Conservation (phyloP, 148 eudicot species). For the Cornus suecica region DNA sequence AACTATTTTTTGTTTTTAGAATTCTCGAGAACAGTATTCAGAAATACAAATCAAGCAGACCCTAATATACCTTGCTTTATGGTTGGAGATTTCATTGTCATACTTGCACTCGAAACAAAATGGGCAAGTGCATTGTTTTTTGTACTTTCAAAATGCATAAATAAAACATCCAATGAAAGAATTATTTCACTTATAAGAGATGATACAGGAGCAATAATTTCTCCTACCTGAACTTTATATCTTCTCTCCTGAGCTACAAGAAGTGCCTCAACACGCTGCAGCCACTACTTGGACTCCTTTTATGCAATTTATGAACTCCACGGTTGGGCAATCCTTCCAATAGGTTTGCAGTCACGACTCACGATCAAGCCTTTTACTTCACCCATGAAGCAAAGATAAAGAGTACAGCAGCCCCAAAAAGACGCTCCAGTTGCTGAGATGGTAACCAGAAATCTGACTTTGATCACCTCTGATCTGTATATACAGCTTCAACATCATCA, state of each 20-base stretch:
- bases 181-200: background rate
- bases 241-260: background rate
- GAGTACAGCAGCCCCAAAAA: background rate
- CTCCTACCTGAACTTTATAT: background rate
- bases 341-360: background rate
- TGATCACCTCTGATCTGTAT: conserved; percentile 72
- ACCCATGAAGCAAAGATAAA: background rate
- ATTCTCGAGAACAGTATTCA: no score
- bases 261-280: no score
- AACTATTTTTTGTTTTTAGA: no score
- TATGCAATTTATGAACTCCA: no score
- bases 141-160: no score
- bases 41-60: no score
- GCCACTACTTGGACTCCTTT: no score
- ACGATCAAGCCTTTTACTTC: background rate
- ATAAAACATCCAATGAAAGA: background rate
- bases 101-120: background rate
- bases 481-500: conserved; percentile 95
- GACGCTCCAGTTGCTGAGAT: background rate
- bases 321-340: background rate
- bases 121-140: background rate
- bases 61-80: no score
- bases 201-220: background rate
- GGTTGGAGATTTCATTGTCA: no score
- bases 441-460: background rate